These are phyloP conservation scores for Nakaseomyces glabratus DNA, from an alignment of 1,139 yeast species.

Conservation along the genomic window DNA sequence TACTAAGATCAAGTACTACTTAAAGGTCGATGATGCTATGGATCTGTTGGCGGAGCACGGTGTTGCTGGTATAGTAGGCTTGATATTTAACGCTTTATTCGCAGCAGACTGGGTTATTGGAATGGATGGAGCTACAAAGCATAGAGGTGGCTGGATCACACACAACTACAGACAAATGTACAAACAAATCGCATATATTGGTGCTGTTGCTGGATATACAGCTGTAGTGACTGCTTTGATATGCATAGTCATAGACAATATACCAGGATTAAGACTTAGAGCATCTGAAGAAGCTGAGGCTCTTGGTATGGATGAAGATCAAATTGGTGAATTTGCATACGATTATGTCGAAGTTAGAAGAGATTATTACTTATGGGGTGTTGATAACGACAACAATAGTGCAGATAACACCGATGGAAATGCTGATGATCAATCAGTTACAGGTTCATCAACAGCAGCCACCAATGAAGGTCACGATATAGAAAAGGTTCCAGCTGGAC, in stretches of 20 bases:
- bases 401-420: constrained; percentile 1
- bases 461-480: constrained; percentile 1
- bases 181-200: constrained; percentile 75
- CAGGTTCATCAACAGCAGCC: constrained; percentile 6
- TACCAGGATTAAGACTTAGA: constrained; percentile 78
- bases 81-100: constrained; percentile 77
- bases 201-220: constrained; percentile 69
- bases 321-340: constrained; percentile 96
- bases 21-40: constrained; percentile 81
- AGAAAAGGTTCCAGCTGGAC: constrained; percentile 1
- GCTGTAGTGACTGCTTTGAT: constrained; percentile 68
- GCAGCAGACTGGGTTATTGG: constrained; percentile 86
- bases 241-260: constrained; percentile 61
- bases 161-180: constrained; percentile 89
- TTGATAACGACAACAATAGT: constrained; percentile 21
- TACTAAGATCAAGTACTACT: constrained; percentile 74
- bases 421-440: constrained; percentile 1
- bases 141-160: constrained; percentile 85
- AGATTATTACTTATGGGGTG: constrained; percentile 71
- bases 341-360: constrained; percentile 96
- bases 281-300: constrained; percentile 81
- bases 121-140: constrained; percentile 73
- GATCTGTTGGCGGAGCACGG: constrained; percentile 99
- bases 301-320: constrained; percentile 89
- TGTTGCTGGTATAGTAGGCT: constrained; percentile 85